phyloP scores from a whole-genome alignment of 331 rosid species.

The Erythrophleum ivorense region DNA sequence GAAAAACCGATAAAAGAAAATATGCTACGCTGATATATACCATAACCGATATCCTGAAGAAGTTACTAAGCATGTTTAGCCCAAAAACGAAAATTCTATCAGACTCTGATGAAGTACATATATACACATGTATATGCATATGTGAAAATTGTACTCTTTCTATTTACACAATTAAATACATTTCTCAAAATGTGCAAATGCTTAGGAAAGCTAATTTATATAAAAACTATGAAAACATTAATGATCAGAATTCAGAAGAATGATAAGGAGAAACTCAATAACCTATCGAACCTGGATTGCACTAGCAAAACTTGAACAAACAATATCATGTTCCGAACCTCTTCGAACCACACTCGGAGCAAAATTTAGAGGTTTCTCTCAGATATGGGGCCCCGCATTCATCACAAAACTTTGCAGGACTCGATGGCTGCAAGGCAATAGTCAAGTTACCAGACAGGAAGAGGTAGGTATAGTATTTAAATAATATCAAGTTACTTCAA shows the following conservation, averaged over 20 bases:
- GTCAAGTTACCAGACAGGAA: slow-evolving; percentile 18
- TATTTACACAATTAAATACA: background rate
- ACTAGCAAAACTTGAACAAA: slow-evolving; percentile 14
- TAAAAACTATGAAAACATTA: background rate
- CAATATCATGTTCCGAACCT: slow-evolving; percentile 66
- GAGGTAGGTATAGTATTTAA: background rate
- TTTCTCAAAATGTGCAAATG: background rate
- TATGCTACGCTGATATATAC: no score
- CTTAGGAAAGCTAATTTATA: background rate
- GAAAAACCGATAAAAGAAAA: no score
- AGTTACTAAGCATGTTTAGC: no score
- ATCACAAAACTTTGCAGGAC: slow-evolving; percentile 88
- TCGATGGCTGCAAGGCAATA: slow-evolving; percentile 70
- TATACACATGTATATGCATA: no score
- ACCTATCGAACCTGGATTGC: background rate
- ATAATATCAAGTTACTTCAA: slow-evolving; percentile 27
- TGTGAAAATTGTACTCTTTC: no score
- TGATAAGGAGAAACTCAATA: background rate
- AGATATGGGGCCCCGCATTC: slow-evolving; percentile 88
- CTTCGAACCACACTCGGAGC: slow-evolving; percentile 94
- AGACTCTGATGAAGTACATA: no score
- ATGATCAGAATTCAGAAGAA: slow-evolving; percentile 9
- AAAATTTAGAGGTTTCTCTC: slow-evolving; percentile 93
- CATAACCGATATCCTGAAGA: no score
- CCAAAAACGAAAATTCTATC: no score